Conservation (phyloP, 1,284 basidiomycete species). For the Takashimella koratensis region DNA sequence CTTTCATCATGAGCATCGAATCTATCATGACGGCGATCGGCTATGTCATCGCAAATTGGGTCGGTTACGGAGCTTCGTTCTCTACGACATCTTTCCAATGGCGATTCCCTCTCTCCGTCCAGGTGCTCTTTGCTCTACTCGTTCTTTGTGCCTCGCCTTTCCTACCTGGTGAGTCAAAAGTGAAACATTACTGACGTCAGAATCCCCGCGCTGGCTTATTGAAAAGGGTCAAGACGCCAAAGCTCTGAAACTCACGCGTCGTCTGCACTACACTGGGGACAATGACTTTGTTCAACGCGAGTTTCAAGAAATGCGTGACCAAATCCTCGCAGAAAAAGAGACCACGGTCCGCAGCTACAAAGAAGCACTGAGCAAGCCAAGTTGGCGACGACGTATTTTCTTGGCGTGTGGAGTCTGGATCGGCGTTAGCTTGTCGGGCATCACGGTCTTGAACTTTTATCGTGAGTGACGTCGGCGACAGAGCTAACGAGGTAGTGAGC, state of each 20-base stretch:
- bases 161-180: too few relatives aligned
- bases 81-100: not conserved
- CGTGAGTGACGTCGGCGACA: too few relatives aligned
- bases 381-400: not conserved
- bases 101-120: not conserved
- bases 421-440: not conserved
- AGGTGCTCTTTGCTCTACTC: not conserved
- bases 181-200: too few relatives aligned
- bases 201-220: not conserved
- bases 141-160: not conserved
- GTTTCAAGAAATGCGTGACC: not conserved
- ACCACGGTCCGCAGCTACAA: not conserved
- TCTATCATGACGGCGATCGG: not conserved
- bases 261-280: not conserved
- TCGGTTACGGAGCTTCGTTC: not conserved
- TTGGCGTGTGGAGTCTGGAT: not conserved
- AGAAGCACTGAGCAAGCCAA: not conserved
- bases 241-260: not conserved
- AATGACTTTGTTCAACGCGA: not conserved
- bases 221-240: not conserved
- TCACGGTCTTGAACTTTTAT: not conserved
- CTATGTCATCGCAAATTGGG: not conserved
- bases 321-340: not conserved
- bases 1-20: not conserved
- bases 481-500: not conserved